Percentiles rank a stretch among this genome's conserved stretches.
These are phyloP conservation scores for Arthonia radiata DNA, from an alignment of 495 filamentous ascomycete genomes.

Conservation along the genomic window DNA sequence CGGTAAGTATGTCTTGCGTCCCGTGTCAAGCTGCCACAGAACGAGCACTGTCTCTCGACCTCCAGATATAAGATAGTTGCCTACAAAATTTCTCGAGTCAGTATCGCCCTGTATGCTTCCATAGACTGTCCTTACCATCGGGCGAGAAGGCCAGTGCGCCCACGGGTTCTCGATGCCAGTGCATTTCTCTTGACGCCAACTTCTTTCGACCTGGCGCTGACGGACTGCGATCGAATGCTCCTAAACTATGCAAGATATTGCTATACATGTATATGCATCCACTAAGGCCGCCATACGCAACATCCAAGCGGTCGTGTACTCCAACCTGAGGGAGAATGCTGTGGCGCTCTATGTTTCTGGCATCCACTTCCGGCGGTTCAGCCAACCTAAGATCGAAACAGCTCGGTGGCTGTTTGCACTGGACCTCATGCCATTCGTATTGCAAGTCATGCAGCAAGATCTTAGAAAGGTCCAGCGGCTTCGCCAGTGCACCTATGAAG, in stretches of 20 bases:
- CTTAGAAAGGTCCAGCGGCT: too few species aligned
- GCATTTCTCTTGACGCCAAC: constrained; percentile 25
- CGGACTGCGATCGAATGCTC: constrained; percentile 11
- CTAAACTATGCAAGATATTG: constrained; percentile 36
- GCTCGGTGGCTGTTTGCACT: constrained; percentile 26
- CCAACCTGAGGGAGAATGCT: constrained; percentile 5
- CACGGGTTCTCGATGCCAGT: constrained; percentile 80
- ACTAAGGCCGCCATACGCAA: constrained; percentile 47
- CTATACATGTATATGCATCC: constrained; percentile 60
- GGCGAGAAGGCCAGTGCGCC: constrained; percentile 62
- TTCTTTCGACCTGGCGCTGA: constrained; percentile 1
- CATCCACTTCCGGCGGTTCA: constrained; percentile 5
- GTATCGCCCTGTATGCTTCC: background rate
- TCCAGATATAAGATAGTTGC: constrained; percentile 89
- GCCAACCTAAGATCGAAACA: constrained; percentile 31
- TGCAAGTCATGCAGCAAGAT: constrained; percentile 12
- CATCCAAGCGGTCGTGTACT: constrained; percentile 24
- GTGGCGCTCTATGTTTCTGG: constrained; percentile 1
- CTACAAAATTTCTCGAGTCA: constrained; percentile 17
- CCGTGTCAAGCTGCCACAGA: constrained; percentile 86
- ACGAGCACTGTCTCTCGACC: constrained; percentile 76
- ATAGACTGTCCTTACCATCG: constrained; percentile 41
- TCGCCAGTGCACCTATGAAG: too few species aligned
- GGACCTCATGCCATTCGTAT: constrained; percentile 28
- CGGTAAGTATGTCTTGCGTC: constrained; percentile 52